A percentile compares a stretch with the other conserved stretches of the same genome.
Evolutionary conservation across 805 yeast species (phyloP).

Genomic region (Saccharomycopsis sp.): DNA sequence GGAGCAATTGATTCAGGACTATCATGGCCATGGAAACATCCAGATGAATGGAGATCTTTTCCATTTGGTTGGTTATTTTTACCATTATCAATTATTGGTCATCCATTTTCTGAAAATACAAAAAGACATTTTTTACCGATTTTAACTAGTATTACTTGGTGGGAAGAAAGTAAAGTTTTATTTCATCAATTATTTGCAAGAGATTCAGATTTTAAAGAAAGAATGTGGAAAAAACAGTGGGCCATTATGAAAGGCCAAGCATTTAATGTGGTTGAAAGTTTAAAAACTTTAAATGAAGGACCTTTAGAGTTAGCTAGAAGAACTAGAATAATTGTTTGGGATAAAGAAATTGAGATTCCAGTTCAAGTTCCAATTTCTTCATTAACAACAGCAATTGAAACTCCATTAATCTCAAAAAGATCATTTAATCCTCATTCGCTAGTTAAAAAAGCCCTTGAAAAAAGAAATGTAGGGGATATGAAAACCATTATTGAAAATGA

Average conservation of each 20-base stretch:
- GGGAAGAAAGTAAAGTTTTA: conserved; percentile 47
- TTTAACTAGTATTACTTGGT: conserved; percentile 54
- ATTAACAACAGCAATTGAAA: conserved; percentile 2
- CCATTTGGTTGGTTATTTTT: conserved; percentile 72
- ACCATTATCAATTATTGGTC: conserved; percentile 54
- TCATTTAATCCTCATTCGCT: not conserved
- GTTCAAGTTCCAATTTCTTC: conserved; percentile 17
- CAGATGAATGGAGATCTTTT: conserved; percentile 71
- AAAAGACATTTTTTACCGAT: conserved; percentile 46
- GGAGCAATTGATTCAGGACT: conserved; percentile 74
- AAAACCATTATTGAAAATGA: not conserved
- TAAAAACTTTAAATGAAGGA: conserved; percentile 47
- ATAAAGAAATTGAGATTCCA: conserved; percentile 53
- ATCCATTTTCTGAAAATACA: conserved; percentile 49
- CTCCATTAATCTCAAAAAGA: not conserved
- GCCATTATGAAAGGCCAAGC: conserved; percentile 72
- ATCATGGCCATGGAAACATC: conserved; percentile 74
- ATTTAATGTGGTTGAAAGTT: conserved; percentile 58
- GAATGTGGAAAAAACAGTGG: conserved; percentile 60
- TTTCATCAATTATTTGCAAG: conserved; percentile 39
- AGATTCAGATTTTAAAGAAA: conserved; percentile 51
- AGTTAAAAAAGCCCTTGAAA: conserved; percentile 5
- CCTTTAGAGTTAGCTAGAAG: conserved; percentile 58
- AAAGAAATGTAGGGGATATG: not conserved
- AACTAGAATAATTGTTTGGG: conserved; percentile 46